Evolutionary conservation across 1,284 basidiomycete species (phyloP).

Genomic region (Sporisorium sorghi): DNA sequence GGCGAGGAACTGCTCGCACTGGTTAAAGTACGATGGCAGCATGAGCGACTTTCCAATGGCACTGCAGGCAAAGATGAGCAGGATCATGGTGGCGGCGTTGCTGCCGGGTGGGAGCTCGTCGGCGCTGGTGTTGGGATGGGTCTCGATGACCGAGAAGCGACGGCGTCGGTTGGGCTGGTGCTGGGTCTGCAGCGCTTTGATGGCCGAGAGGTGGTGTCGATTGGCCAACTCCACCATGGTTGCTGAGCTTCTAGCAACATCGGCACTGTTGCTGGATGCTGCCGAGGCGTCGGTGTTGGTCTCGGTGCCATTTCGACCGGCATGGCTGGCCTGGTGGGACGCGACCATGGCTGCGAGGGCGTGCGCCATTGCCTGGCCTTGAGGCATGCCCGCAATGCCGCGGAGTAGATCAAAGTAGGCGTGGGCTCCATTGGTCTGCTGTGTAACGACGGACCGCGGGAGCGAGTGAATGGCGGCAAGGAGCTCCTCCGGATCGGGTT

Average conservation of each 20-base stretch:
- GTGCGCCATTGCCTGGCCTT: conserved; percentile 50
- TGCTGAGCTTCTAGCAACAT: background rate
- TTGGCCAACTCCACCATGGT: conserved; percentile 33
- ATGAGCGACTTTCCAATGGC: conserved; percentile 44
- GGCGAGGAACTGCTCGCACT: conserved; percentile 48
- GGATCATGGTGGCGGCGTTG: conserved; percentile 44
- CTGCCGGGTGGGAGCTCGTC: conserved; percentile 39
- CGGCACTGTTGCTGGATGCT: background rate
- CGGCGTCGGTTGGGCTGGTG: conserved; percentile 44
- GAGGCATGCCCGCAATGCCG: conserved; percentile 26
- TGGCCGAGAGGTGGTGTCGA: conserved; percentile 42
- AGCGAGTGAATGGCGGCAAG: conserved; percentile 15
- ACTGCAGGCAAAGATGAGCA: conserved; percentile 45
- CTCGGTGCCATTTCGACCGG: no score
- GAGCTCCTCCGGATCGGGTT: conserved; percentile 35
- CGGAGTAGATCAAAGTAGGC: conserved; percentile 39
- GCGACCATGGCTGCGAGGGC: conserved; percentile 42
- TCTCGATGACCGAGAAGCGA: conserved; percentile 47
- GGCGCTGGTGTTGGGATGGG: conserved; percentile 10
- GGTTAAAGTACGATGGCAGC: conserved; percentile 50
- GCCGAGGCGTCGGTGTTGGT: no score
- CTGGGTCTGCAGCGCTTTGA: conserved; percentile 48
- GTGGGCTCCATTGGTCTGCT: conserved; percentile 30
- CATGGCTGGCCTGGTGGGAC: conserved; percentile 24
- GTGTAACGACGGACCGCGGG: conserved; percentile 20